phyloP scores from a whole-genome alignment of 228 moss, liverwort and hornwort genomes.

The Sphagnum magellanicum region DNA sequence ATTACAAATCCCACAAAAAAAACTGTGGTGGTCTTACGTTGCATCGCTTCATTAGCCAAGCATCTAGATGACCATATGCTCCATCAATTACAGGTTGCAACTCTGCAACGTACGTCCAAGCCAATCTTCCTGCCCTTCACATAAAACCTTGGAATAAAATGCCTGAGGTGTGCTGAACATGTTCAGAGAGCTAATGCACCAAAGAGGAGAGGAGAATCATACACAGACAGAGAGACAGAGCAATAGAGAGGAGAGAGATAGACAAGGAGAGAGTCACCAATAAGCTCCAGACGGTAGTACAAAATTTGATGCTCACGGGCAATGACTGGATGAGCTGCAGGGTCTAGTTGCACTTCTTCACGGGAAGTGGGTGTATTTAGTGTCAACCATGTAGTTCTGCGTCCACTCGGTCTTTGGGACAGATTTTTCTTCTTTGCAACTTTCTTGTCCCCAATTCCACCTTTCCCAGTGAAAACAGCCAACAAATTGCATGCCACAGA shows the following conservation, averaged over 20 bases:
- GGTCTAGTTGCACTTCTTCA: slow-evolving; percentile 20
- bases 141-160: not conserved
- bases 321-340: slow-evolving; percentile 13
- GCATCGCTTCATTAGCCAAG: slow-evolving; percentile 35
- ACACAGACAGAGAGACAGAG: not conserved
- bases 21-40: slow-evolving; percentile 14
- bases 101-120: slow-evolving; percentile 26
- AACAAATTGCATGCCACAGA: slow-evolving; percentile 21
- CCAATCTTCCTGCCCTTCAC: slow-evolving; percentile 17
- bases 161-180: not conserved
- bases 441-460: not conserved
- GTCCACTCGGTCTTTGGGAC: slow-evolving; percentile 24
- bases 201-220: not conserved
- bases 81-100: slow-evolving; percentile 50
- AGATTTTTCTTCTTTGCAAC: not conserved
- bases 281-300: slow-evolving; percentile 26
- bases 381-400: slow-evolving; percentile 20
- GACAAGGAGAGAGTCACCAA: slow-evolving; percentile 17
- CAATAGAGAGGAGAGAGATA: not conserved
- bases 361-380: slow-evolving; percentile 3
- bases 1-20: too few species aligned
- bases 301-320: slow-evolving; percentile 41
- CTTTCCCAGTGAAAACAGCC: slow-evolving; percentile 20
- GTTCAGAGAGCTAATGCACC: not conserved
- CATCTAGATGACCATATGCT: slow-evolving; percentile 35